Base-by-base conservation (phyloP, 805 yeast species). In the Peterozyma toletana region DNA sequence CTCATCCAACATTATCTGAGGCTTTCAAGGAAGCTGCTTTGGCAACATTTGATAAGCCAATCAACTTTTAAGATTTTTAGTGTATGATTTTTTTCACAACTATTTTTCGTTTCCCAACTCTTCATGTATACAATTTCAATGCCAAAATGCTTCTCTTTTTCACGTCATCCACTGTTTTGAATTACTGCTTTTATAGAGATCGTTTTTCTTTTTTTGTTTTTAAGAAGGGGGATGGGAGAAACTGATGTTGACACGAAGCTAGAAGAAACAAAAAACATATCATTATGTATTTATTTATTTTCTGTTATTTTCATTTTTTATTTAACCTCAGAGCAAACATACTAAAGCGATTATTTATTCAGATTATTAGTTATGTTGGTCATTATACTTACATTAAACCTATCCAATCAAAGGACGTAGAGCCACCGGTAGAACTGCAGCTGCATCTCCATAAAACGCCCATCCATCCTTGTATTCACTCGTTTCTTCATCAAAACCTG, bases 1-100 rank as follows among this genome's bases (percentile, higher is more conserved):
- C 99, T 47, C 99, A 93, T 71, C 99, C 99, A 66, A 93, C 99
- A 33, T 75, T 93, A 55, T 76, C 96, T 27, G 99, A 93, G 76
- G 98, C 98, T 16, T 86, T 91, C 78, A 91, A 91, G 74, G 99
- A 93, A 75, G 98, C 96, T 56, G 95, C 95, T 55, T 73, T 88
- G 75, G 85, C 95, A 50, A 85, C 96, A 42, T 89, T 80, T 64
- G 91, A 77, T 62, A 88, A 90, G 74, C 87, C 98, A 62, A 78
- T 91, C 67, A 90, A 91, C 79, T 83, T 80, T 55, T 86, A 78
- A 60, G 27, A 21, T 21, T n/a, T n/a, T n/a, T 21, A 21, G 27
- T 21, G 27, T 21, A 21, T 21, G 27, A 21, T 21, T 21, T 21
- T 21, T 21, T 21, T 21, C 7, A 21, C 27, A 21, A 5, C 27